Evolutionary conservation across 1,284 basidiomycete genomes (phyloP).

Genomic region (Ganoderma lucidum): DNA sequence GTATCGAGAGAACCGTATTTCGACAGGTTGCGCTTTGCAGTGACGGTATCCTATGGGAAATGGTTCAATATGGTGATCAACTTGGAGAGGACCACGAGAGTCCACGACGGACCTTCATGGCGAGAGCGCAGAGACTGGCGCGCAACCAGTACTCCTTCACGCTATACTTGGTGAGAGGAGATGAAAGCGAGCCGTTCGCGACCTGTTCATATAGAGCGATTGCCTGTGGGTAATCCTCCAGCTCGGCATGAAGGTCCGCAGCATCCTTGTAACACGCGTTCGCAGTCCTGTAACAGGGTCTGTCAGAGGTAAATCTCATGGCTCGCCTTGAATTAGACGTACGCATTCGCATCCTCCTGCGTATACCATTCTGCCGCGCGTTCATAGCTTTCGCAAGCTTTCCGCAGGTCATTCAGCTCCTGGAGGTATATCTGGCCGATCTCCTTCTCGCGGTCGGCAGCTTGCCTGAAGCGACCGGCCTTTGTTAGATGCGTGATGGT

Average conservation of each 20-base stretch:
- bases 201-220: conserved; percentile 93
- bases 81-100: background rate
- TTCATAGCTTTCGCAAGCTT: conserved; percentile 91
- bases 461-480: conserved; percentile 93
- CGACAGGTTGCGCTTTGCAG: conserved; percentile 79
- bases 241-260: conserved; percentile 92
- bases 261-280: conserved; percentile 97
- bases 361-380: conserved; percentile 98
- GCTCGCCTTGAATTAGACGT: conserved; percentile 46
- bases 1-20: conserved; percentile 82
- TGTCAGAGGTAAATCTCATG: conserved; percentile 1
- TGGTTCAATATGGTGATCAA: conserved; percentile 8
- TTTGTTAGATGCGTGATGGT: conserved; percentile 88
- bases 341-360: conserved; percentile 97
- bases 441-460: conserved; percentile 97
- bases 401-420: conserved; percentile 74
- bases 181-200: conserved; percentile 85
- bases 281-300: conserved; percentile 72
- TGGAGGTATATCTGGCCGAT: conserved; percentile 94
- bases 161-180: conserved; percentile 94
- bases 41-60: conserved; percentile 80
- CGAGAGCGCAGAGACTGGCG: conserved; percentile 89
- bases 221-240: conserved; percentile 87
- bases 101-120: conserved; percentile 74
- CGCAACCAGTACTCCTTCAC: conserved; percentile 98